Evolutionary conservation across 495 filamentous ascomycete species (phyloP), one percentile per base, ranked within the genome.

Genomic region (Lasiosphaeria hispida): DNA sequence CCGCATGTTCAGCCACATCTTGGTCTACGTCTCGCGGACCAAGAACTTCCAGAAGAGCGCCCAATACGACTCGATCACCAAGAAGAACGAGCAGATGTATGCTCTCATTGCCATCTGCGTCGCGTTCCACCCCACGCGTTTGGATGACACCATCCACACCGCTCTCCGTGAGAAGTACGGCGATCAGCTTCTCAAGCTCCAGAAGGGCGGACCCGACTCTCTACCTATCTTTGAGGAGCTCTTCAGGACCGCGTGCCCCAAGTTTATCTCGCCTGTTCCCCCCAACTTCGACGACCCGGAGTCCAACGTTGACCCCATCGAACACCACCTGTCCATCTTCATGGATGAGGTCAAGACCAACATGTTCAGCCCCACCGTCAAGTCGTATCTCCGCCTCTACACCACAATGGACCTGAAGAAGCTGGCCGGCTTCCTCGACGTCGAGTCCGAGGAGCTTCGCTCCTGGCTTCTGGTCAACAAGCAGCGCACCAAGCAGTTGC

Each of bases 21-120:
- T 98, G 71, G 89, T 98, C 76, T 98, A 98, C 79, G 95, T 97
- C 61, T 96, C 91, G 48, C 85, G 94, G 60, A 98, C 94, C 67
- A 98, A 98, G 88, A 97, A 97, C 80, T 97, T 97, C 85, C 95
- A 97, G 77, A 98, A 98, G 86, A 90, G 87, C 72, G 88, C 92
- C 23, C 91, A 92, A 75, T 97, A 96, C 78, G 94, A 98, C 71
- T 92, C 91, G 48, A 96, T 97, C 74, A 88, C 87, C 69, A 98
- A 98, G 87, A 96, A 97, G 85, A 97, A 96, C 75, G 95, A 98
- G 70, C 94, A 97, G 81, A 98, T 98, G 94, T 96, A 96, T 69
- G 94, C 93, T 34, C 84, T 98, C 62, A 96, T 98, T 62, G 94
- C 94, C 69, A 97, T 98, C 78, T 97, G 94, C 72, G 92, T 97